phyloP scores from a whole-genome alignment of 805 yeast genomes.

The Candida rishiriensis region DNA sequence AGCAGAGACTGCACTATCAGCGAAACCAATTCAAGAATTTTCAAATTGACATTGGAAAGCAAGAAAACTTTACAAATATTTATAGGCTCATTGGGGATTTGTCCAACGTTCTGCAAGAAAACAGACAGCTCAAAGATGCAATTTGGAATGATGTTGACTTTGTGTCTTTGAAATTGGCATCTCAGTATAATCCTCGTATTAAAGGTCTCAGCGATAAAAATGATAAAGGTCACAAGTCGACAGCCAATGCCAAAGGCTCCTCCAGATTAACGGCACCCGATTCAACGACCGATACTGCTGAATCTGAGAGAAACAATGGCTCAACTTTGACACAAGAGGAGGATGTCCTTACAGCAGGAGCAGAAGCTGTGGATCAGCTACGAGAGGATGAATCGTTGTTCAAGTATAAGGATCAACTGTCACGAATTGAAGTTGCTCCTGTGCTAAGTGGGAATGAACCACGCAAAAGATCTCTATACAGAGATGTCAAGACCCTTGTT shows the following conservation, averaged over 20 bases:
- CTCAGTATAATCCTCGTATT: slow-evolving; percentile 3
- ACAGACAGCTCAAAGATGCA: slow-evolving; percentile 17
- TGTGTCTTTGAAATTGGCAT: slow-evolving; percentile 9
- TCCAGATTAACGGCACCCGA: too few relatives aligned
- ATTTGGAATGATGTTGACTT: slow-evolving; percentile 24
- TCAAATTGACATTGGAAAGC: slow-evolving; percentile 9
- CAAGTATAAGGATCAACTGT: slow-evolving; percentile 6
- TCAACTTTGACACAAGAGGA: background rate
- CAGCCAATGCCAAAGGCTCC: background rate
- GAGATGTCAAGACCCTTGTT: slow-evolving; percentile 3
- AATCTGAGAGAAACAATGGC: background rate
- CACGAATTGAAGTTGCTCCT: background rate
- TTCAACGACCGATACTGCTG: background rate
- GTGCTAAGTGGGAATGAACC: background rate
- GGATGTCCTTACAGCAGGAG: background rate
- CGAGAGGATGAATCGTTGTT: slow-evolving; percentile 6
- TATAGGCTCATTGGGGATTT: slow-evolving; percentile 21
- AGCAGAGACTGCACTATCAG: slow-evolving; percentile 4
- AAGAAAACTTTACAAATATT: slow-evolving; percentile 18
- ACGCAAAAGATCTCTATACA: background rate
- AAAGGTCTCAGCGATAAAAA: background rate
- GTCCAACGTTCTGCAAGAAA: slow-evolving; percentile 13
- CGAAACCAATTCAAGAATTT: background rate
- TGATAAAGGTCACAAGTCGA: background rate
- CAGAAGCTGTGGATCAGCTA: too few relatives aligned